A percentile compares a stretch with the other conserved stretches of the same genome.
Evolutionary conservation across 768 basidiomycete species (phyloP).

Genomic region (Thelephora aurantiotincta): DNA sequence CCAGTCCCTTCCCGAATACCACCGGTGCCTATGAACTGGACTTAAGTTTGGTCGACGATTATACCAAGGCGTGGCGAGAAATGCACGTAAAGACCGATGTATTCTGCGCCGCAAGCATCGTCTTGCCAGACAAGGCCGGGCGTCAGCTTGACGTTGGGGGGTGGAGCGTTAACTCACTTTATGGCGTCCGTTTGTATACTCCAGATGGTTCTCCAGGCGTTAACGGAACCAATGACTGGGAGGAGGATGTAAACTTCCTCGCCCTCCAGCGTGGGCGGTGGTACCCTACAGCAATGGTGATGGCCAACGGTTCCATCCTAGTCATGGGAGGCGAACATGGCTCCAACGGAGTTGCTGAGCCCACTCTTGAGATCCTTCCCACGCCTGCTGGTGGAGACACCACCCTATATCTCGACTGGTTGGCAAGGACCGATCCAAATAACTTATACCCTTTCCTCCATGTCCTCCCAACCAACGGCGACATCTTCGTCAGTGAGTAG

Average conservation of each 20-base stretch:
- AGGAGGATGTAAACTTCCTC: slow-evolving; percentile 49
- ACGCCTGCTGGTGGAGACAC: slow-evolving; percentile 52
- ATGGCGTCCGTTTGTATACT: slow-evolving; percentile 57
- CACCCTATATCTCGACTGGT: slow-evolving; percentile 44
- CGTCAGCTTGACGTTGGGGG: slow-evolving; percentile 56
- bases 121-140: slow-evolving; percentile 60
- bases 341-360: slow-evolving; percentile 49
- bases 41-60: slow-evolving; percentile 33
- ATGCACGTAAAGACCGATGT: slow-evolving; percentile 72
- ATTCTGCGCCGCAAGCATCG: slow-evolving; percentile 63
- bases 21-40: slow-evolving; percentile 76
- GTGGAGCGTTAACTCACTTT: slow-evolving; percentile 61
- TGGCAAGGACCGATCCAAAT: slow-evolving; percentile 61
- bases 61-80: slow-evolving; percentile 44
- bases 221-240: slow-evolving; percentile 69
- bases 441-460: slow-evolving; percentile 71
- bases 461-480: slow-evolving; percentile 46
- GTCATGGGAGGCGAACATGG: slow-evolving; percentile 67
- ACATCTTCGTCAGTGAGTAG: slow-evolving; percentile 54
- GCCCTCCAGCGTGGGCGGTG: slow-evolving; percentile 55
- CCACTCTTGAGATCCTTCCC: slow-evolving; percentile 61
- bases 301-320: slow-evolving; percentile 62
- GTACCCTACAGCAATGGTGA: slow-evolving; percentile 56
- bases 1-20: slow-evolving; percentile 43
- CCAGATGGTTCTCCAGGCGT: slow-evolving; percentile 55